Base-by-base conservation (phyloP, 371 early-diverging fungal genomes). In the Mucor racemosus region DNA sequence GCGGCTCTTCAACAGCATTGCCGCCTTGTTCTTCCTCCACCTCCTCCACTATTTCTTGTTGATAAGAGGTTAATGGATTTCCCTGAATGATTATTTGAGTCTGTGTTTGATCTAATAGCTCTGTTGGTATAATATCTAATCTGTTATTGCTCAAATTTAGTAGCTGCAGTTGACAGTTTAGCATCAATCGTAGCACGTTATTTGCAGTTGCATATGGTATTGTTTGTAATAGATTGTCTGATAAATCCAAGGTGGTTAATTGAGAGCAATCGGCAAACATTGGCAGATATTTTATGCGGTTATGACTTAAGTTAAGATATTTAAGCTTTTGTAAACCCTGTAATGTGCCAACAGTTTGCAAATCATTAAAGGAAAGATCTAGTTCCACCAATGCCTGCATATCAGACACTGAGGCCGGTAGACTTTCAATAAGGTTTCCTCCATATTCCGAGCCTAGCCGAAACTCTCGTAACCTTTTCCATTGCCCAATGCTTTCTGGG, bases 361-460 rank as follows among this genome's bases (percentile, higher is more conserved):
- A 64, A 42, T 68, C 76, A 64, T 88, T 88, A 60, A 84, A 83
- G 1, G 85, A 83, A 39, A 84, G 53, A 66, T 86, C 85, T 10
- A 88, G 59, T 46, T 85, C 82, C 35, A 81, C 72, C 5, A 88
- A 62, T 0, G 60, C 53, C 0, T 46, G 56, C 84, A 88, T 80
- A 14, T 75, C 63, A 15, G 76, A 74, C 31, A 88, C 67, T 8
- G 75, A 50, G 5, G 78, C 66, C 15, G 89, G 89, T 35, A 88
- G 64, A 0, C 46, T 14, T 6, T 72, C 60, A 50, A 88, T 64
- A 3, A 68, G 67, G 40, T 88, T 88, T 14, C 88, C 88, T 7
- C 88, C 88, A 58, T 74, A 84, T 26, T 82, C 84, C 9, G 86
- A 85, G 4, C 88, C 88, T 54, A 88, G 74, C 41, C 77, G 78